Evolutionary conservation across 768 basidiomycete genomes (phyloP), one percentile per base, ranked within the genome.

Genomic region (Mycena venus): DNA sequence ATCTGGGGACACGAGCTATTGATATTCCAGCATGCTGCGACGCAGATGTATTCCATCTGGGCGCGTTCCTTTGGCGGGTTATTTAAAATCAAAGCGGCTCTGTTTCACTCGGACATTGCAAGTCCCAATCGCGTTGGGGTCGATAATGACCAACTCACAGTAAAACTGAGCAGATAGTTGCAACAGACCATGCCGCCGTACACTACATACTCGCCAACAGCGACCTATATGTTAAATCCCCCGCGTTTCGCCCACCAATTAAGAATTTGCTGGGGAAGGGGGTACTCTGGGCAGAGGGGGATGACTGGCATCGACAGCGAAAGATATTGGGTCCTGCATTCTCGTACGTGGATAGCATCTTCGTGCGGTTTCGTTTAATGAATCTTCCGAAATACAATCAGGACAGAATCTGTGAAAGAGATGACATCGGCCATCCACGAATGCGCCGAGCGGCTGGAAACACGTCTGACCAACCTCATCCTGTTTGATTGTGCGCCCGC

Each of bases 1-100:
- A 76, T 83, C 65, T 85, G 83, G 83, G 85, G 85, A 8, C 85
- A 86, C 72, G 85, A 86, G 73, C 79, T 82, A 38, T 70, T 77
- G 23, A 80, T 81, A 12, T 84, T 82, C 73, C 76, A 84, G 42
- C 82, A 83, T 38, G 78, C 83, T 51, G 80, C 82, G 29, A 79
- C 77, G 58, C 80, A 82, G 62, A 82, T 82, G 79, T 84, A 83
- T 77, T 79, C 77, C 1, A 73, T 78, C 36, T 86, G 85, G 85
- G 78, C 83, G 32, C 70, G 76, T 21, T 66, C 74, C 14, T 80
- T 82, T 60, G 85, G 85, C 1, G 78, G 83, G 29, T 70, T 85
- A 60, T 86, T 82, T 80, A 81, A 78, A 61, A 81, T 86, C 77
- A 85, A 84, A 72, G 84, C 78, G 36, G 85, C 85, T 11, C 77